phyloP scores from a whole-genome alignment of 2,329 filamentous ascomycete genomes.

The Fusarium sp. region DNA sequence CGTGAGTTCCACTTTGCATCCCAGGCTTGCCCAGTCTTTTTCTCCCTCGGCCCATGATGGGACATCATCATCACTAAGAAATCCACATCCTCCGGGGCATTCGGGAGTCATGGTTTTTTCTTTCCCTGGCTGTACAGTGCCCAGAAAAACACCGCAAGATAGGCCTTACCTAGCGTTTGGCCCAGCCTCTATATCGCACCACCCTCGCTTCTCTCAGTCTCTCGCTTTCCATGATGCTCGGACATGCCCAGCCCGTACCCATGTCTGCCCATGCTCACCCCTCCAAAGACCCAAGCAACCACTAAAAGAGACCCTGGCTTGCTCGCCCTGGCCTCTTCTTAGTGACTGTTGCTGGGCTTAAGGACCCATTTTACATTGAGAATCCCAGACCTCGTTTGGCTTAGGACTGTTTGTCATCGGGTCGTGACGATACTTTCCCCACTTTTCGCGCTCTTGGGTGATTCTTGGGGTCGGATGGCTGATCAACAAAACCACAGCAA shows the following conservation, averaged over 20 bases:
- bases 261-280: slow-evolving; percentile 7
- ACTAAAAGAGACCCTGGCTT: slow-evolving; percentile 31
- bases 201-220: not conserved
- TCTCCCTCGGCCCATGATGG: slow-evolving; percentile 26
- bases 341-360: slow-evolving; percentile 21
- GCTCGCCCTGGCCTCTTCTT: slow-evolving; percentile 21
- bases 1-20: slow-evolving; percentile 31
- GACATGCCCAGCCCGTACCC: not conserved
- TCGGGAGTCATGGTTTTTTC: slow-evolving; percentile 7
- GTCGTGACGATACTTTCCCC: slow-evolving; percentile 44
- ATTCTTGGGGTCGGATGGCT: slow-evolving; percentile 40
- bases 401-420: slow-evolving; percentile 38
- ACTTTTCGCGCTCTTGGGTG: slow-evolving; percentile 45
- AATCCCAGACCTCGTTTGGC: slow-evolving; percentile 22
- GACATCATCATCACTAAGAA: slow-evolving; percentile 32
- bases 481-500: slow-evolving; percentile 48
- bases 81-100: slow-evolving; percentile 29
- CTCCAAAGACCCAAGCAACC: slow-evolving; percentile 19
- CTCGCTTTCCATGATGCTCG: not conserved
- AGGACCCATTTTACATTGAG: slow-evolving; percentile 24
- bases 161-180: slow-evolving; percentile 1
- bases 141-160: slow-evolving; percentile 20
- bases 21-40: slow-evolving; percentile 9
- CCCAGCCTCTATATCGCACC: slow-evolving; percentile 9
- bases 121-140: slow-evolving; percentile 23